phyloP scores from a whole-genome alignment of 2,329 filamentous ascomycete species.

The Colletotrichum agaves region DNA sequence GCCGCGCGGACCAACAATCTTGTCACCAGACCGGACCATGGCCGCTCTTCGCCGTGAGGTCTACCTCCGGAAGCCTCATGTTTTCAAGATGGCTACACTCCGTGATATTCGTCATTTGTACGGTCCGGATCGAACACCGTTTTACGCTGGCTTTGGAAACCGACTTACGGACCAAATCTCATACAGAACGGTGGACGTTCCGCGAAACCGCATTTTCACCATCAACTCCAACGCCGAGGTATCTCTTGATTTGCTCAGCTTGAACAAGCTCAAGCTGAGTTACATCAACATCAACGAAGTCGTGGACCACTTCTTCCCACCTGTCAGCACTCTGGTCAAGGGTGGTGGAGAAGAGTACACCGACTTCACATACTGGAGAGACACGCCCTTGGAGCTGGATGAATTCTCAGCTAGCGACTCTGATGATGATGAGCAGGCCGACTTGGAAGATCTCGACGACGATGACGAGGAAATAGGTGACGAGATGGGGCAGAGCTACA shows the following conservation, averaged over 20 bases:
- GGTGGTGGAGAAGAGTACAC: slow-evolving; percentile 95
- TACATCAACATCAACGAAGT: slow-evolving; percentile 98
- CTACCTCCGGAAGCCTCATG: slow-evolving; percentile 94
- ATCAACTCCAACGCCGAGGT: slow-evolving; percentile 99
- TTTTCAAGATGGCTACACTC: slow-evolving; percentile 99
- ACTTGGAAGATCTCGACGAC: slow-evolving; percentile 59
- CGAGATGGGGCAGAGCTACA: slow-evolving; percentile 65
- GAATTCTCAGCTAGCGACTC: slow-evolving; percentile 89
- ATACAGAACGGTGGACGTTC: slow-evolving; percentile 96
- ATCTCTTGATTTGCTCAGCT: slow-evolving; percentile 85
- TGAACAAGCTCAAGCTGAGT: slow-evolving; percentile 96
- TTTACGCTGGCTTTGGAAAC: slow-evolving; percentile 98
- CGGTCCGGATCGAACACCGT: slow-evolving; percentile 79
- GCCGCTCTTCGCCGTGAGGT: slow-evolving; percentile 91
- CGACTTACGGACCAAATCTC: slow-evolving; percentile 95
- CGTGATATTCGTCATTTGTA: slow-evolving; percentile 94
- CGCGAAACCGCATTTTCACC: slow-evolving; percentile 93
- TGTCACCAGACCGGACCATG: slow-evolving; percentile 94
- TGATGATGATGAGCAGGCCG: slow-evolving; percentile 60
- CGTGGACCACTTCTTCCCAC: slow-evolving; percentile 97
- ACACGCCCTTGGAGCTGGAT: slow-evolving; percentile 82
- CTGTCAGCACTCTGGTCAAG: slow-evolving; percentile 85
- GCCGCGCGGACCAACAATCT: slow-evolving; percentile 91
- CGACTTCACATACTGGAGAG: slow-evolving; percentile 97
- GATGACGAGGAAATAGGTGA: slow-evolving; percentile 57